Percentiles rank a stretch among this genome's conserved stretches.
Conservation (phyloP, 2,329 filamentous ascomycete genomes). For the Lachnellula subtilissima region DNA sequence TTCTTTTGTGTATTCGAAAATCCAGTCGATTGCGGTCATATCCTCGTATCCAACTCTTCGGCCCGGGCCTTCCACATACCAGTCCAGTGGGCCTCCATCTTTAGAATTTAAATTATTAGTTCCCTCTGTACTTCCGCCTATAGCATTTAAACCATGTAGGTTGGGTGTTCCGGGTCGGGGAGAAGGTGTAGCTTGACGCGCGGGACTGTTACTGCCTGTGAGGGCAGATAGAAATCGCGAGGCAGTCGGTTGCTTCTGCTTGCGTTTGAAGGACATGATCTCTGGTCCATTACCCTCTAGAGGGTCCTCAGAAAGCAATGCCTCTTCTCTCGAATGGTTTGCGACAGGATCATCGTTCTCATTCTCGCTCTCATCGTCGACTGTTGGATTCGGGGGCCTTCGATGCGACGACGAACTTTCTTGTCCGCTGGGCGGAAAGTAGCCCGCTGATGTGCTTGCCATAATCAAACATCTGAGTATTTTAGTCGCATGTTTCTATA, state of each 20-base stretch:
- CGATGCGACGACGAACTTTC: slow-evolving; percentile 23
- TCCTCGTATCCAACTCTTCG: slow-evolving; percentile 92
- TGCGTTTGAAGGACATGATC: slow-evolving; percentile 67
- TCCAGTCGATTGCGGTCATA: slow-evolving; percentile 97
- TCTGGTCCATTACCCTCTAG: slow-evolving; percentile 46
- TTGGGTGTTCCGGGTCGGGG: slow-evolving; percentile 21
- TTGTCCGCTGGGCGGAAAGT: slow-evolving; percentile 18
- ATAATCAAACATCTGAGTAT: slow-evolving; percentile 25
- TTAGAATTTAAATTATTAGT: slow-evolving; percentile 31
- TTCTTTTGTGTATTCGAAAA: slow-evolving; percentile 97
- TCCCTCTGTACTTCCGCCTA: slow-evolving; percentile 11
- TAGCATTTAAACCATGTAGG: slow-evolving; percentile 13
- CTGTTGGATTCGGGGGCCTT: slow-evolving; percentile 20
- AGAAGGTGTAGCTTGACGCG: slow-evolving; percentile 22
- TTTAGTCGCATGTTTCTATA: slow-evolving; percentile 9
- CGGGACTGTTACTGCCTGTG: slow-evolving; percentile 15
- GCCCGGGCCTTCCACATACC: slow-evolving; percentile 86
- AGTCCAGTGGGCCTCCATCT: slow-evolving; percentile 58
- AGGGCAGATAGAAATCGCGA: slow-evolving; percentile 27
- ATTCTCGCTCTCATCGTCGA: slow-evolving; percentile 39
- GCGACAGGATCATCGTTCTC: slow-evolving; percentile 33
- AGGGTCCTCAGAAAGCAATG: slow-evolving; percentile 52
- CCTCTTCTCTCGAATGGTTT: slow-evolving; percentile 27
- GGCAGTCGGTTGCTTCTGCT: slow-evolving; percentile 41
- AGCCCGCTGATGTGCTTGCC: slow-evolving; percentile 29